Evolutionary conservation across 768 basidiomycete genomes (phyloP).

Genomic region (Macrocybe gigantea): DNA sequence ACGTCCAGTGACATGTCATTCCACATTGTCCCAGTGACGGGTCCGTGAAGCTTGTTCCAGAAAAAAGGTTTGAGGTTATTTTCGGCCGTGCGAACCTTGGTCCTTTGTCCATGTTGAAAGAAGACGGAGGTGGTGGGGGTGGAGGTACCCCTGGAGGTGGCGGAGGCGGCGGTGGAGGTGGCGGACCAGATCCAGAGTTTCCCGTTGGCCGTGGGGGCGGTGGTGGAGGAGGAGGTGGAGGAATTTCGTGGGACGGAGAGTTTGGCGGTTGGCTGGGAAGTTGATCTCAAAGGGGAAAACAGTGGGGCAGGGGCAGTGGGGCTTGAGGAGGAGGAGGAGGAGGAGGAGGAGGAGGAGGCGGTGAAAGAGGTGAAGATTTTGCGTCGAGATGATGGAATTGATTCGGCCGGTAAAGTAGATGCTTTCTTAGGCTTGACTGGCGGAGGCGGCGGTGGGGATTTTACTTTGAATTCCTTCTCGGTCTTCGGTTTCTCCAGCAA

Average conservation of each 20-base stretch:
- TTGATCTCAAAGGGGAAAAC: conserved; percentile 12
- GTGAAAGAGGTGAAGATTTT: no score
- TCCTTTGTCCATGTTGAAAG: conserved; percentile 24
- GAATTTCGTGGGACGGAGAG: conserved; percentile 13
- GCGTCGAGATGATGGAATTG: background rate
- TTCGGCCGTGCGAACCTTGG: conserved; percentile 34
- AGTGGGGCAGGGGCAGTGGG: conserved; percentile 4
- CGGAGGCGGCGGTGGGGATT: conserved; percentile 60
- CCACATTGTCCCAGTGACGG: conserved; percentile 61
- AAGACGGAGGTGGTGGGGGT: conserved; percentile 33
- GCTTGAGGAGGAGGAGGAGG: conserved; percentile 1
- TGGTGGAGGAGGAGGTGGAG: conserved; percentile 20
- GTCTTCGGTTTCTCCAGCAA: conserved; percentile 48
- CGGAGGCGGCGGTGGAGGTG: conserved; percentile 19
- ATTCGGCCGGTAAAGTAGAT: background rate
- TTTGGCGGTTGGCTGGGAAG: background rate
- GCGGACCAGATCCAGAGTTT: conserved; percentile 14
- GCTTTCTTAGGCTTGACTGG: conserved; percentile 28
- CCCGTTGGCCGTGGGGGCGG: conserved; percentile 11
- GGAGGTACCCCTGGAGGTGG: conserved; percentile 15
- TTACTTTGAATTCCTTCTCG: conserved; percentile 69
- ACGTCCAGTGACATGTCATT: conserved; percentile 39
- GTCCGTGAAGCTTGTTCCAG: conserved; percentile 73
- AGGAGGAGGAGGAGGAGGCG: conserved; percentile 2
- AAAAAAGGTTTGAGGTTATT: conserved; percentile 81